Percentiles rank a stretch among this genome's conserved stretches.
These are phyloP conservation scores for Polyporus arcularius DNA, from an alignment of 768 basidiomycete species.

Conservation along the genomic window DNA sequence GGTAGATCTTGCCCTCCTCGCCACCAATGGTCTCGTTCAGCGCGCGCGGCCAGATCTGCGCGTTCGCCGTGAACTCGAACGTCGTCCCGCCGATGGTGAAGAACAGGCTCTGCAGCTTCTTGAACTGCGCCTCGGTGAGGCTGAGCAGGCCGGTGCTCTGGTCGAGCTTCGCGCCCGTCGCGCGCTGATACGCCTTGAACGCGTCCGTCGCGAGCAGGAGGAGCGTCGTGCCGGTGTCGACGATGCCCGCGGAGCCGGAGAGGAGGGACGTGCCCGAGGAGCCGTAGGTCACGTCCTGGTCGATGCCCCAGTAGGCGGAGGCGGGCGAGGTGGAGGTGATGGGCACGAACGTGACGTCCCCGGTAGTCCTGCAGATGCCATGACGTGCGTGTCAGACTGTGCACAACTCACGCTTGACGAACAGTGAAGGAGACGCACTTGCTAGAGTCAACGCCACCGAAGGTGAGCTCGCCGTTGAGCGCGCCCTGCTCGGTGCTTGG, in stretches of 20 bases:
- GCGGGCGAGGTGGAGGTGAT: slow-evolving; percentile 51
- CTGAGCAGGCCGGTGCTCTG: slow-evolving; percentile 55
- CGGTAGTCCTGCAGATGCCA: slow-evolving; percentile 14
- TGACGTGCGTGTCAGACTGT: too few relatives aligned
- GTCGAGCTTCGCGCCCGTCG: slow-evolving; percentile 55
- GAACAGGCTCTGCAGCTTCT: slow-evolving; percentile 49
- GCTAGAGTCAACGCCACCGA: slow-evolving; percentile 50
- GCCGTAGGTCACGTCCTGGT: slow-evolving; percentile 44
- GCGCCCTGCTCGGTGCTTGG: slow-evolving; percentile 42
- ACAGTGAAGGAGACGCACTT: slow-evolving; percentile 34
- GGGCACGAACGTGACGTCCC: slow-evolving; percentile 34
- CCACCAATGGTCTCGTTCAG: slow-evolving; percentile 63
- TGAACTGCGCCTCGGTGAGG: slow-evolving; percentile 50
- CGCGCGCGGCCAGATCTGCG: slow-evolving; percentile 69
- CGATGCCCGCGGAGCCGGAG: slow-evolving; percentile 44
- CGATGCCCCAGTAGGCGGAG: slow-evolving; percentile 51
- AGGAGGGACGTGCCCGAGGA: slow-evolving; percentile 30
- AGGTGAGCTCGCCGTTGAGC: slow-evolving; percentile 56
- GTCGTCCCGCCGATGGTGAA: slow-evolving; percentile 54
- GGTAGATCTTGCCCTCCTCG: slow-evolving; percentile 48
- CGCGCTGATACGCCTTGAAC: slow-evolving; percentile 54
- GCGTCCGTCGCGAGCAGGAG: slow-evolving; percentile 59
- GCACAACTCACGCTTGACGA: not conserved
- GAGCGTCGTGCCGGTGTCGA: slow-evolving; percentile 57
- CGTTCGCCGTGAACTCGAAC: slow-evolving; percentile 60